A percentile compares a stretch with the other conserved stretches of the same genome.
Conservation (phyloP, 1,284 basidiomycete genomes). For the Phellopilus nigrolimitatus region DNA sequence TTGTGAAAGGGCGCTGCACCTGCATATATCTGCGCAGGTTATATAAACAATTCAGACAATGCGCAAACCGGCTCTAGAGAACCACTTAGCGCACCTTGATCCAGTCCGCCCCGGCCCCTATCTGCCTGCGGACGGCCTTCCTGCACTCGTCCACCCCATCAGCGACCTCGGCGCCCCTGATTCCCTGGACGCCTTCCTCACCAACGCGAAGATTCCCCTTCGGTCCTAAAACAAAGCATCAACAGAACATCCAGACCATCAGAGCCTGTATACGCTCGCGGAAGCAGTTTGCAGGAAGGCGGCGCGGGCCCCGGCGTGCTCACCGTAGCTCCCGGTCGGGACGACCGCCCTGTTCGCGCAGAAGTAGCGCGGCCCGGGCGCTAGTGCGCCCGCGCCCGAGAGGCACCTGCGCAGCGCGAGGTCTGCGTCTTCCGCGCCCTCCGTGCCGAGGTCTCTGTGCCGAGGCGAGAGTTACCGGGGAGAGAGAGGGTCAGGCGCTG, state of each 20-base stretch:
- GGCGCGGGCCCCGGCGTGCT: slow-evolving; percentile 17
- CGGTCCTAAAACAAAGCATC: slow-evolving; percentile 39
- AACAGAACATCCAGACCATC: slow-evolving; percentile 5
- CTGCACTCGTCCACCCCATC: slow-evolving; percentile 56
- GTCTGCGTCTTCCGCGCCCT: slow-evolving; percentile 61
- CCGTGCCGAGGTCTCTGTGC: slow-evolving; percentile 57
- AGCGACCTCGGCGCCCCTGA: slow-evolving; percentile 53
- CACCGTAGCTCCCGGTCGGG: slow-evolving; percentile 58
- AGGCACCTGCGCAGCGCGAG: slow-evolving; percentile 55
- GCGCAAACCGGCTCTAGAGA: too few species aligned
- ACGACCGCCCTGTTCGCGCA: slow-evolving; percentile 59
- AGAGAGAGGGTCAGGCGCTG: slow-evolving; percentile 6
- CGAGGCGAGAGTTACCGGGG: neutral
- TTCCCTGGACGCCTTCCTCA: slow-evolving; percentile 49
- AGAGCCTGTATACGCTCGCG: neutral
- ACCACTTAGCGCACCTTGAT: slow-evolving; percentile 52
- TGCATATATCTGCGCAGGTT: too few species aligned
- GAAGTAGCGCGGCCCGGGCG: slow-evolving; percentile 62
- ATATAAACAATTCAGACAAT: neutral
- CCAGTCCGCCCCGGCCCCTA: slow-evolving; percentile 67
- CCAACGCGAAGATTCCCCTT: slow-evolving; percentile 44
- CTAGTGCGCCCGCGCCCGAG: slow-evolving; percentile 44
- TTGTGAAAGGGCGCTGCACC: too few species aligned
- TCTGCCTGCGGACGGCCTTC: slow-evolving; percentile 53
- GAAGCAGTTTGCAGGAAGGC: neutral